Evolutionary conservation across 305 asterid species (phyloP).

Genomic region (Striga hermonthica): DNA sequence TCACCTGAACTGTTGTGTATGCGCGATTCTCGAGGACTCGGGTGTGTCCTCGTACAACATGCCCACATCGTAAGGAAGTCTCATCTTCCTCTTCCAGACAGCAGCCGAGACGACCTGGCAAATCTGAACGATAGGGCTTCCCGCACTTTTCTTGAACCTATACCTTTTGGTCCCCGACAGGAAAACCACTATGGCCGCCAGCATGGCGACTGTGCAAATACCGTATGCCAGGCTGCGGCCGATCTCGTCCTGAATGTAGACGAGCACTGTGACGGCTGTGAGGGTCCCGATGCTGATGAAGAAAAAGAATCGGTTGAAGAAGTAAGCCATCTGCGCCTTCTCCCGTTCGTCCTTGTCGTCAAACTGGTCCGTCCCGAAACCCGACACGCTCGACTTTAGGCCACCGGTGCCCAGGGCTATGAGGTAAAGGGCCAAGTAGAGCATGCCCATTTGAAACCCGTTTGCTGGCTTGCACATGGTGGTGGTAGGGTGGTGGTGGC

Average conservation of each 20-base stretch:
- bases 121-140: constrained; percentile 75
- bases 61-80: constrained; percentile 44
- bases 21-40: constrained; percentile 54
- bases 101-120: constrained; percentile 66
- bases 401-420: constrained; percentile 90
- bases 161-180: constrained; percentile 61
- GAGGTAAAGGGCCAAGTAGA: constrained; percentile 68
- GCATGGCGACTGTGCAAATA: constrained; percentile 60
- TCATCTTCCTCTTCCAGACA: constrained; percentile 43
- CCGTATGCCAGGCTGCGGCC: constrained; percentile 72
- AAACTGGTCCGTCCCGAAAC: constrained; percentile 87
- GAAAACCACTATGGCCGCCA: constrained; percentile 50
- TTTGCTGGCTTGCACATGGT: constrained; percentile 53
- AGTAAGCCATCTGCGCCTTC: constrained; percentile 64
- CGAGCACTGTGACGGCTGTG: constrained; percentile 81
- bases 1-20: constrained; percentile 62
- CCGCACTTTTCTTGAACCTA: constrained; percentile 63
- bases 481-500: constrained; percentile 30
- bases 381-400: constrained; percentile 83
- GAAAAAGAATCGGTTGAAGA: constrained; percentile 91
- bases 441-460: constrained; percentile 64
- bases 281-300: constrained; percentile 83
- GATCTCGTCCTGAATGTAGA: constrained; percentile 75
- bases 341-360: constrained; percentile 72
- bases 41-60: constrained; percentile 59